Evolutionary conservation across 2,329 filamentous ascomycete species (phyloP).

Genomic region (Spiromastix sp.): DNA sequence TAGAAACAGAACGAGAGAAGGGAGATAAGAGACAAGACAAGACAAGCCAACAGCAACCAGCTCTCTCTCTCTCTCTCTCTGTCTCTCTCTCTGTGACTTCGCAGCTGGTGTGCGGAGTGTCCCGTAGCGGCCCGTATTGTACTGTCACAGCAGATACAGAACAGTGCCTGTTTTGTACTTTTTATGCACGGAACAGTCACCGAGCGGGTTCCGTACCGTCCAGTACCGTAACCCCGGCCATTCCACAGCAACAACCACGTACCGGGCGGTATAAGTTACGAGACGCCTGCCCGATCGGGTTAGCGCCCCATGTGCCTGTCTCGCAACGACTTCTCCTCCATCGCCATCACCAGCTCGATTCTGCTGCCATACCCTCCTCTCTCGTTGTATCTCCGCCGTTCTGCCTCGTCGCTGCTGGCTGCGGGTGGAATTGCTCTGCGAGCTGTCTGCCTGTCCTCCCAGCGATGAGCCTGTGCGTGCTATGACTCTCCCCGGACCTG

Average conservation of each 20-base stretch:
- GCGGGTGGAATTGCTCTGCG: constrained; percentile 6
- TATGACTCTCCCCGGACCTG: constrained; percentile 7
- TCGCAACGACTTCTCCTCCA: too few species aligned
- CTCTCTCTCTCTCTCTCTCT: too few species aligned
- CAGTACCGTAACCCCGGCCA: background rate
- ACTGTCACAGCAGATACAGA: background rate
- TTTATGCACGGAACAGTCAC: background rate
- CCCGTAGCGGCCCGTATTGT: background rate
- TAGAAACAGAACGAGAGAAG: background rate
- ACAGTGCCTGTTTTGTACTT: background rate
- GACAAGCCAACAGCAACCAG: too few species aligned
- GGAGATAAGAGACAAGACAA: background rate
- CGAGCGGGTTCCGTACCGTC: background rate
- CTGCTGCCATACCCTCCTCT: background rate
- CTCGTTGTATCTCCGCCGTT: background rate
- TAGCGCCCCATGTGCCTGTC: too few species aligned
- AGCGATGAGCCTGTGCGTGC: constrained; percentile 11
- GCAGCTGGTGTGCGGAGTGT: background rate
- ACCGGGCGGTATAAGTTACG: too few species aligned
- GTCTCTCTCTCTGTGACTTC: too few species aligned
- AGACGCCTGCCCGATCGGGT: too few species aligned
- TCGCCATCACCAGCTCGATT: background rate
- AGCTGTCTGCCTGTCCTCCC: constrained; percentile 30
- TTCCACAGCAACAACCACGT: background rate
- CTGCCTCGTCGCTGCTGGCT: background rate